Evolutionary conservation across 352 stramenopile genomes (phyloP), one percentile per base, ranked within the genome.

Genomic region (Pythium oligandrum): DNA sequence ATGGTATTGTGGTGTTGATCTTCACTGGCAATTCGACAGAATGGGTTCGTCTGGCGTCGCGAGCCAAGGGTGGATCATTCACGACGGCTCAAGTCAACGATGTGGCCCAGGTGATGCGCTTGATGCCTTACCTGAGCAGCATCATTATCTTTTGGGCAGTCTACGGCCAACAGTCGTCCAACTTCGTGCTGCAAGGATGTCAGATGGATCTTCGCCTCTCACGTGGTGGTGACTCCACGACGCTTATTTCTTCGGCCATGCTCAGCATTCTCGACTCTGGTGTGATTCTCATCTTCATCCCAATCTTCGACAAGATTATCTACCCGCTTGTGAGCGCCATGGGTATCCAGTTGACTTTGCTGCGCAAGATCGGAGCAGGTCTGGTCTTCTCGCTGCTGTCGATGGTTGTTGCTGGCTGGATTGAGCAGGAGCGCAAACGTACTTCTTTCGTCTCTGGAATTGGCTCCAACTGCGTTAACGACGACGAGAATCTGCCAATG

Each of bases 261-360:
- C 79, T 96, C 35, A 92, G 78, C 45, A 75, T 95, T 2, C 71
- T 96, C 10, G 87, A 97, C 64, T 93, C 84, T 31, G 71, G 84
- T 31, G 83, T 95, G n/a, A 96, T 97, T 51, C 64, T 97, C 42
- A 45, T 96, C 26, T 95, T 96, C 48, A 95, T 96, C 40, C 88
- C 89, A 11, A 69, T 97, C 26, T 95, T 96, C 47, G 89, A 96
- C 63, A 64, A 69, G 11, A 32, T 89, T 5, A 57, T 97, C 35
- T 97, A 96, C 62, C 88, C 88, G 2, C 40, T 73, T 44, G 63
- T 96, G 42, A 73, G 70, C 8, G 61, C 64, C 6, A 63, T 83
- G n/a, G 83, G 85, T 6, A 64, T 94, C 33, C 68, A 88, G 52
- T 79, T 82, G 12, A 92, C 84, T 10, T 62, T 94, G 42, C 59